These are phyloP conservation scores for Phytophthora capsici DNA, from an alignment of 352 stramenopile species.

Conservation along the genomic window DNA sequence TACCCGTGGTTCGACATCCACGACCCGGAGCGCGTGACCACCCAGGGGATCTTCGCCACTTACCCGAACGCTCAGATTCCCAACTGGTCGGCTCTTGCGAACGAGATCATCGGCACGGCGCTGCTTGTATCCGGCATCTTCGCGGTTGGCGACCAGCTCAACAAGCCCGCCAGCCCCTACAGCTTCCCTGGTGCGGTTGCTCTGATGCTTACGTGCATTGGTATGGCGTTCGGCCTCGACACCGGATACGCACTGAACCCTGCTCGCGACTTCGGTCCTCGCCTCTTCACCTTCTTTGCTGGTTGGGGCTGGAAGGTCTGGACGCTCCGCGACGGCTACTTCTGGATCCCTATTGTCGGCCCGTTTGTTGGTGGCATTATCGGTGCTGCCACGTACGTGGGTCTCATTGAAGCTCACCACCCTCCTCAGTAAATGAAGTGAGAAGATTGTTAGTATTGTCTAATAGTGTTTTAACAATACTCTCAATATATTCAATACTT, in stretches of 20 bases:
- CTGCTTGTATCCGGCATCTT: conserved; percentile 53
- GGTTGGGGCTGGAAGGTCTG: conserved; percentile 54
- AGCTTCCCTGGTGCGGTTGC: conserved; percentile 41
- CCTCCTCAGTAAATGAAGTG: conserved; percentile 42
- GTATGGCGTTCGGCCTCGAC: conserved; percentile 47
- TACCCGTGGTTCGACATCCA: conserved; percentile 59
- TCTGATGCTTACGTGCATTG: conserved; percentile 44
- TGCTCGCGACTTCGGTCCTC: conserved; percentile 53
- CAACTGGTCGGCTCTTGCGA: conserved; percentile 46
- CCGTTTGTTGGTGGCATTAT: conserved; percentile 72
- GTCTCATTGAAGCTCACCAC: conserved; percentile 71
- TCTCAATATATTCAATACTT: conserved; percentile 11
- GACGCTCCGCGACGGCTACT: conserved; percentile 67
- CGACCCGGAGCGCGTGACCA: conserved; percentile 47
- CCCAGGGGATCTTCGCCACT: conserved; percentile 58
- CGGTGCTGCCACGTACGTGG: conserved; percentile 69
- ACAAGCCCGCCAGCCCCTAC: conserved; percentile 52
- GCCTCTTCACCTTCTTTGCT: conserved; percentile 55
- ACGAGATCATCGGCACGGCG: conserved; percentile 51
- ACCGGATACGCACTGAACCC: conserved; percentile 54
- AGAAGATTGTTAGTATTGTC: not conserved
- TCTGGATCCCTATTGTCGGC: conserved; percentile 77
- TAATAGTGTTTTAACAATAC: not conserved
- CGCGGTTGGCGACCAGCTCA: conserved; percentile 49
- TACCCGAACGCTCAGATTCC: conserved; percentile 51